phyloP scores from a whole-genome alignment of 1,284 basidiomycete genomes.

The Cutaneotrichosporon spelunceum region DNA sequence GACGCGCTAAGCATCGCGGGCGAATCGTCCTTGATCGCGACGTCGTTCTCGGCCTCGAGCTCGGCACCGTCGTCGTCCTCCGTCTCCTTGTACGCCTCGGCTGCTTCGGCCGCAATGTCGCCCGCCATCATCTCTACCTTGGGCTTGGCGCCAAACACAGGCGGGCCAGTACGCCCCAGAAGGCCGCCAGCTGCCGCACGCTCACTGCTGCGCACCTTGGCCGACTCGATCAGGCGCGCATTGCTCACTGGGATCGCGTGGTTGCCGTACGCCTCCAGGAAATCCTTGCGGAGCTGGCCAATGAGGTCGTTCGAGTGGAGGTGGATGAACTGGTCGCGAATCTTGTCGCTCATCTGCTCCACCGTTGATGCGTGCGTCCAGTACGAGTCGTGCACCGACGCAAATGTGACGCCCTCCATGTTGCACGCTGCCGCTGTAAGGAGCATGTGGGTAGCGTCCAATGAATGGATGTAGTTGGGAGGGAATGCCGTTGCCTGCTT shows the following conservation, averaged over 20 bases:
- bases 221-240: constrained; percentile 22
- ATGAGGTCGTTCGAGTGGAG: constrained; percentile 86
- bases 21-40: constrained; percentile 25
- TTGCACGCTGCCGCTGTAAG: constrained; percentile 88
- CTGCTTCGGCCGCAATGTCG: constrained; percentile 12
- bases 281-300: constrained; percentile 58
- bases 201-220: constrained; percentile 15
- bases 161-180: neutral
- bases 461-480: constrained; percentile 95
- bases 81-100: constrained; percentile 11
- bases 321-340: constrained; percentile 90
- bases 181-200: neutral
- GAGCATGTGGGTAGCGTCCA: constrained; percentile 99
- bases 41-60: neutral
- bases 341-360: constrained; percentile 82
- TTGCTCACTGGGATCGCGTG: constrained; percentile 65
- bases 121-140: neutral
- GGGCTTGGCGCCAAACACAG: neutral
- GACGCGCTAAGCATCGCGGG: constrained; percentile 9
- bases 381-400: constrained; percentile 97
- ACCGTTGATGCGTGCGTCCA: constrained; percentile 93
- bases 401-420: constrained; percentile 72
- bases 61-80: neutral
- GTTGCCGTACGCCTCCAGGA: constrained; percentile 71
- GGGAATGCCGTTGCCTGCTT: constrained; percentile 98